These are phyloP conservation scores for Otatea glauca DNA, from an alignment of 176 grass and related monocot species.

Conservation along the genomic window DNA sequence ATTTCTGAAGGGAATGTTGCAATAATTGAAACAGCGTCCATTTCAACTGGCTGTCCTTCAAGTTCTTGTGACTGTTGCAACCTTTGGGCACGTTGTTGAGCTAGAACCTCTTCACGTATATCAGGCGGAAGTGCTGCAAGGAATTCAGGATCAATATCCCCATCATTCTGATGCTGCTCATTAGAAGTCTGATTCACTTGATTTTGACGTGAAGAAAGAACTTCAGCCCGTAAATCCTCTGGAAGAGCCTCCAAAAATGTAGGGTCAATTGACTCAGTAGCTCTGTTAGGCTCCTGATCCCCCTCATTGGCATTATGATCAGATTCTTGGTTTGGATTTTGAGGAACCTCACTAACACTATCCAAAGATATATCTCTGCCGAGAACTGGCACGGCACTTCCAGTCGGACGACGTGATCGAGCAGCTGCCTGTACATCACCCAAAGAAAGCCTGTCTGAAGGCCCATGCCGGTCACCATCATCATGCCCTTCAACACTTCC, in stretches of 20 bases:
- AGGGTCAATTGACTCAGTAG: constrained; percentile 79
- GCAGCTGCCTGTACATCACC: constrained; percentile 63
- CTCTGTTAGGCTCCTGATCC: constrained; percentile 60
- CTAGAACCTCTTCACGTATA: constrained; percentile 93
- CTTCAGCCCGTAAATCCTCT: constrained; percentile 89
- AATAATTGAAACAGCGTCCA: constrained; percentile 98
- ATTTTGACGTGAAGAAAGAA: constrained; percentile 96
- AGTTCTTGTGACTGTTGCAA: constrained; percentile 86
- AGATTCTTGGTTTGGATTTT: constrained; percentile 69
- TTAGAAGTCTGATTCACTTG: constrained; percentile 75
- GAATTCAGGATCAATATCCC: constrained; percentile 98
- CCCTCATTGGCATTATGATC: constrained; percentile 58
- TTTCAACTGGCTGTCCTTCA: constrained; percentile 97
- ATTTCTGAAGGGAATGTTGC: constrained; percentile 98
- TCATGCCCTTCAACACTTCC: constrained; percentile 98
- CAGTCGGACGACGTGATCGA: constrained; percentile 67
- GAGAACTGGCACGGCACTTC: constrained; percentile 49
- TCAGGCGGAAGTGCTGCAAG: constrained; percentile 98
- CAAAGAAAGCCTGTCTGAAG: constrained; percentile 61
- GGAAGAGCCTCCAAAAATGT: constrained; percentile 99
- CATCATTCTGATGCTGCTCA: constrained; percentile 79
- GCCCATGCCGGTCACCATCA: constrained; percentile 79
- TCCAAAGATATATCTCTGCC: constrained; percentile 69
- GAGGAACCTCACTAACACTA: constrained; percentile 83
- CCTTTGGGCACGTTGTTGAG: constrained; percentile 91